phyloP scores from a whole-genome alignment of 2,329 filamentous ascomycete species.

The Bipolaris bicolor region DNA sequence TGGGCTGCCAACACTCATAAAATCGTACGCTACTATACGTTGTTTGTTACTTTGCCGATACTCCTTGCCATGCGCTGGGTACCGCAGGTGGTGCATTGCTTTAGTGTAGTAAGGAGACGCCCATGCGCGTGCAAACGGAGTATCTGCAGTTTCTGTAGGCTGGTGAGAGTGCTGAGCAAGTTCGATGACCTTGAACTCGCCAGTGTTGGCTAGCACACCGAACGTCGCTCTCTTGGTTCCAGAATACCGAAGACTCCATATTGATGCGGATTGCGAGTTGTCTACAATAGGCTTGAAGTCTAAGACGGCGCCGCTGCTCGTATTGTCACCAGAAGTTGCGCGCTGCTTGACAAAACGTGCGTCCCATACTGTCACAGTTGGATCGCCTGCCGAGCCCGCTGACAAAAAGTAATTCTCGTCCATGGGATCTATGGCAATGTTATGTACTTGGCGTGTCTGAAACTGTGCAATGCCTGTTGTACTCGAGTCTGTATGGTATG shows the following conservation, averaged over 20 bases:
- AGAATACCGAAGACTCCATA: slow-evolving; percentile 68
- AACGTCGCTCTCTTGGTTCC: slow-evolving; percentile 63
- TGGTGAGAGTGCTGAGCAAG: slow-evolving; percentile 58
- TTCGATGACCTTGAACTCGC: slow-evolving; percentile 64
- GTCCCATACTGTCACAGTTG: slow-evolving; percentile 79
- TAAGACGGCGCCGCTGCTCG: slow-evolving; percentile 62
- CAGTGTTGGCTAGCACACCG: slow-evolving; percentile 64
- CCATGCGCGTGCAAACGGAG: slow-evolving; percentile 44
- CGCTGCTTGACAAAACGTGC: slow-evolving; percentile 59
- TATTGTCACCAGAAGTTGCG: slow-evolving; percentile 52
- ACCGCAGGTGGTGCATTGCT: slow-evolving; percentile 50
- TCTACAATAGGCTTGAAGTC: slow-evolving; percentile 63
- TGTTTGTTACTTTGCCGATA: slow-evolving; percentile 54
- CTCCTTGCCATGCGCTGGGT: slow-evolving; percentile 55
- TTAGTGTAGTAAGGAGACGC: slow-evolving; percentile 54
- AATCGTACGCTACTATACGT: slow-evolving; percentile 66
- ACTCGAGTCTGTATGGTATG: slow-evolving; percentile 41
- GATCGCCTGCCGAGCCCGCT: slow-evolving; percentile 72
- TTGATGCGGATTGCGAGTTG: slow-evolving; percentile 55
- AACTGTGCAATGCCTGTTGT: slow-evolving; percentile 57
- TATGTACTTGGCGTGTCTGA: slow-evolving; percentile 66
- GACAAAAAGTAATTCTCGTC: slow-evolving; percentile 87
- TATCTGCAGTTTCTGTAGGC: slow-evolving; percentile 27
- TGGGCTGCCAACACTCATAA: slow-evolving; percentile 57
- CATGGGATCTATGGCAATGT: slow-evolving; percentile 76